Evolutionary conservation across 2,329 filamentous ascomycete genomes (phyloP), one percentile per base, ranked within the genome.

Genomic region (Colletotrichum cuscutae): DNA sequence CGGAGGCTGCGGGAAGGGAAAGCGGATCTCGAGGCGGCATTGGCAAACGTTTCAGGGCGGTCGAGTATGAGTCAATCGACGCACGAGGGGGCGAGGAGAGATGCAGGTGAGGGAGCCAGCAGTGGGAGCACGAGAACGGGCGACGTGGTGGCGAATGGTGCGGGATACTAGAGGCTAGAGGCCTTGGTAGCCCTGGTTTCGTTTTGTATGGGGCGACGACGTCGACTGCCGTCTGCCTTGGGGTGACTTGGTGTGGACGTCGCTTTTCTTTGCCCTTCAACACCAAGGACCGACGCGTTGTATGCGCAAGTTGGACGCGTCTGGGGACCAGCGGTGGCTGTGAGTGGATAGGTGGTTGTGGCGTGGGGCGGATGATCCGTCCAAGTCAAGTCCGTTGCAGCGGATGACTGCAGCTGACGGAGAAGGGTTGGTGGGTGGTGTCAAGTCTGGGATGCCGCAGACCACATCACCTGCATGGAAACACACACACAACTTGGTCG

Each of bases 1-100:
- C 89, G 95, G 75, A 91, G 88, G 76, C 82, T 93, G 53, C 84
- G 81, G 74, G 78, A 80, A 73, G 78, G 68, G 24, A 75, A 65
- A 28, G 71, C 66, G 70, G 70, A 72, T 53, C 61, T 37, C 75
- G 73, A 56, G 65, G 71, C 30, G 46, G 26, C 58, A 42, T 30
- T 54, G 46, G 62, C 67, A 53, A 64, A 35, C 56, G 67, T 67
- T 74, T 74, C 64, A 72, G 72, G 69, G 32, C 35, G 42, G 62
- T 58, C 71, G 58, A 53, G 67, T 63, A 54, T 71, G 71, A 71
- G 71, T 75, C 67, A 74, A 71, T 52, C 66, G 66, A 74, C 42
- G 49, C 49, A 52, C 19, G 58, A 67, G 65, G 66, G 61, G 52
- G 67, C 28, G 57, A 30, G n/a, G 52, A 52, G 37, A 37, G 70